These are phyloP conservation scores for Paecilomyces formosus DNA, from an alignment of 2,329 filamentous ascomycete genomes.

Conservation along the genomic window DNA sequence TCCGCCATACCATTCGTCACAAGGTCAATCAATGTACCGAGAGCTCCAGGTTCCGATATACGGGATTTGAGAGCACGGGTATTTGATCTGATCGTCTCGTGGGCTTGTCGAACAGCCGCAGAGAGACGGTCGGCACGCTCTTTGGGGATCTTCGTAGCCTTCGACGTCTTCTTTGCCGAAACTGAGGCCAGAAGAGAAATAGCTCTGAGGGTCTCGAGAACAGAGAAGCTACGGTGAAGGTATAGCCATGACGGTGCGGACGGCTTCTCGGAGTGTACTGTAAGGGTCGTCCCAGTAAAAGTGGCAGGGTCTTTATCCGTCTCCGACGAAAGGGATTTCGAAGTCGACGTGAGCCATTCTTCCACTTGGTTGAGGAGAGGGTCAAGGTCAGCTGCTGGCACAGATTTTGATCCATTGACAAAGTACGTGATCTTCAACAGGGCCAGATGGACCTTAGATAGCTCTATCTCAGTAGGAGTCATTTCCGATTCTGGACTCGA, in stretches of 20 bases:
- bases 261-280: conserved; percentile 14
- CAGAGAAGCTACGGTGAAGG: conserved; percentile 29
- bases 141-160: conserved; percentile 23
- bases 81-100: conserved; percentile 27
- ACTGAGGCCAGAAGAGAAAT: conserved; percentile 24
- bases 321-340: conserved; percentile 13
- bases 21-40: conserved; percentile 35
- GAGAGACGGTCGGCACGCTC: conserved; percentile 24
- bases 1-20: conserved; percentile 20
- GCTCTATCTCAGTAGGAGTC: conserved; percentile 27
- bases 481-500: conserved; percentile 22
- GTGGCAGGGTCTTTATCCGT: conserved; percentile 13
- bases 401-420: conserved; percentile 25
- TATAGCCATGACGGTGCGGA: conserved; percentile 34
- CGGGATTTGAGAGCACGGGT: conserved; percentile 28
- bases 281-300: conserved; percentile 17
- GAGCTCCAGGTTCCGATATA: conserved; percentile 32
- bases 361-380: conserved; percentile 20
- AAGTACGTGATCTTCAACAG: conserved; percentile 26
- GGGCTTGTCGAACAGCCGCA: conserved; percentile 16
- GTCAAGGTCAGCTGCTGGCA: conserved; percentile 21
- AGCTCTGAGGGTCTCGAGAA: conserved; percentile 36
- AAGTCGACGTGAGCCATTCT: conserved; percentile 22
- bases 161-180: conserved; percentile 23
- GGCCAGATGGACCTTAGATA: conserved; percentile 22